Conservation (phyloP, 352 stramenopile species). For the Phytophthora hibernalis region DNA sequence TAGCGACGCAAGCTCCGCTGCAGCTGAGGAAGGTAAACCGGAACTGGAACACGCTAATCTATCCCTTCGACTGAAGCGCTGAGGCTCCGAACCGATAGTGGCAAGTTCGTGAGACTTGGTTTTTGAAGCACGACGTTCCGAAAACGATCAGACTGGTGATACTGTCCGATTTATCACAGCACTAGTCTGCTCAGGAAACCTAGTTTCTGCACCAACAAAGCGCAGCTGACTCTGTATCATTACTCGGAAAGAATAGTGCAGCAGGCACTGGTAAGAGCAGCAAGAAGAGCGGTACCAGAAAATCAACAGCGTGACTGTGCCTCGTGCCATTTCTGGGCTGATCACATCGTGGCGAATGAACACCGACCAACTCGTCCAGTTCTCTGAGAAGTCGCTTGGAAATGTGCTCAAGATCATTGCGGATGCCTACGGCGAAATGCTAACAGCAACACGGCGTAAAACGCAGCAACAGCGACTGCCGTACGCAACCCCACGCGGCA, state of each 20-base stretch:
- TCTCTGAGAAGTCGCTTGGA: conserved; percentile 75
- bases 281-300: conserved; percentile 81
- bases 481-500: conserved; percentile 31
- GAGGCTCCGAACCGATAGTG: conserved; percentile 61
- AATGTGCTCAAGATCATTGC: conserved; percentile 75
- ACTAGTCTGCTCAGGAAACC: too few relatives aligned
- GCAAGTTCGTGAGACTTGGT: too few relatives aligned
- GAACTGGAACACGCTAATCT: conserved; percentile 11
- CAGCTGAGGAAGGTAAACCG: neutral
- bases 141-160: too few relatives aligned
- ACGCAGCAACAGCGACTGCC: conserved; percentile 32
- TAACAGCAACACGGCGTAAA: conserved; percentile 67
- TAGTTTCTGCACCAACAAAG: too few relatives aligned
- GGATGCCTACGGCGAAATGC: conserved; percentile 78
- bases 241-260: conserved; percentile 46
- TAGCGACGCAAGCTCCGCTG: neutral
- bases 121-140: too few relatives aligned
- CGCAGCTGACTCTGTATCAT: conserved; percentile 57
- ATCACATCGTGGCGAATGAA: conserved; percentile 89
- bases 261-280: conserved; percentile 15
- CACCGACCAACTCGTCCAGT: conserved; percentile 79
- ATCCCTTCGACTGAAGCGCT: conserved; percentile 34
- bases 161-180: too few relatives aligned
- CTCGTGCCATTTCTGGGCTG: conserved; percentile 60
- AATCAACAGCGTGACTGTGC: conserved; percentile 73